These are phyloP conservation scores for Cryptococcus neoformans DNA, from an alignment of 1,284 basidiomycete species.

Conservation along the genomic window DNA sequence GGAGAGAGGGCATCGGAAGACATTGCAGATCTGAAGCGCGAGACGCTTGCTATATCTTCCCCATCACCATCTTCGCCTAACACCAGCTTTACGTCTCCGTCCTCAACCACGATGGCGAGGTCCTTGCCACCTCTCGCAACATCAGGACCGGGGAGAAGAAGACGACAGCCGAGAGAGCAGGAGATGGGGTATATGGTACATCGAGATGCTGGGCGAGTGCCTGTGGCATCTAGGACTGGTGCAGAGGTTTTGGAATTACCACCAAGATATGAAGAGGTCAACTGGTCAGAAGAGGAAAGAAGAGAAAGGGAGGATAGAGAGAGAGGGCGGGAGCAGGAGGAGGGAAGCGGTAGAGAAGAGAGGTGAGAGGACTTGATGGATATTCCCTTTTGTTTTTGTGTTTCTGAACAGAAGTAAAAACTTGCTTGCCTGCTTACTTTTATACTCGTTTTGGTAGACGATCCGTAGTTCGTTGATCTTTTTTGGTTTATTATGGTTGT, in stretches of 20 bases:
- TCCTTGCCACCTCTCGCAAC: background rate
- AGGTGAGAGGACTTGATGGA: background rate
- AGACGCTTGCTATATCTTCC: conserved; percentile 27
- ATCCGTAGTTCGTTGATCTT: too few species aligned
- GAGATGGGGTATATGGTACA: conserved; percentile 40
- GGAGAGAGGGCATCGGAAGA: background rate
- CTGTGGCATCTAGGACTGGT: background rate
- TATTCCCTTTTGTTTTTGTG: background rate
- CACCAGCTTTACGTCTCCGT: background rate
- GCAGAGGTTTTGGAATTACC: conserved; percentile 36
- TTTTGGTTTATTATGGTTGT: too few species aligned
- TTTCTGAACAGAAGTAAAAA: too few species aligned
- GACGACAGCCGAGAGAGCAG: conserved; percentile 12
- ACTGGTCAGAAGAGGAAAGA: conserved; percentile 30
- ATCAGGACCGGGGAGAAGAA: conserved; percentile 6
- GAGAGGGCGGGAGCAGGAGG: background rate
- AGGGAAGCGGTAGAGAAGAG: background rate
- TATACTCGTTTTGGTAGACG: too few species aligned
- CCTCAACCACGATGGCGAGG: background rate
- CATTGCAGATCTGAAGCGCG: conserved; percentile 36
- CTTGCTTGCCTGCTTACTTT: too few species aligned
- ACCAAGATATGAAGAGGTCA: conserved; percentile 44
- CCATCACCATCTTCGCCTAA: background rate
- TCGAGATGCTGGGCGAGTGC: conserved; percentile 38
- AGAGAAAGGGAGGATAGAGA: conserved; percentile 8